These are phyloP conservation scores for Colletotrichum nymphaeae DNA, from an alignment of 2,329 filamentous ascomycete genomes.

Conservation along the genomic window DNA sequence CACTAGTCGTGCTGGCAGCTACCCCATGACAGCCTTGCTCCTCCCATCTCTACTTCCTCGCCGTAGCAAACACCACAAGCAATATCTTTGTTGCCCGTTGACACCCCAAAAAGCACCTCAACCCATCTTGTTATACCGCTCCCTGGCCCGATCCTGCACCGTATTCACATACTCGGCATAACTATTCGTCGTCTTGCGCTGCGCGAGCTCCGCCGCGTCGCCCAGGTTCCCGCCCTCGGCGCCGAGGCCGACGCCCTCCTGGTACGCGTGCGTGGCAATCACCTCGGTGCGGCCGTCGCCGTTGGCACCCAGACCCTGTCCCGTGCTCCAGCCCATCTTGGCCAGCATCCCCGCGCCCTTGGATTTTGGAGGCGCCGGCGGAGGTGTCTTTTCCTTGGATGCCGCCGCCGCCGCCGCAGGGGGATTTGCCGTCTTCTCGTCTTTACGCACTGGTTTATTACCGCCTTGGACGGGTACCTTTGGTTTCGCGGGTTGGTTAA, in stretches of 20 bases:
- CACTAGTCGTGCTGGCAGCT: no score
- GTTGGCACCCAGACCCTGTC: conserved; percentile 72
- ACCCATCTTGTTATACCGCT: conserved; percentile 70
- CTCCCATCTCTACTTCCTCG: neutral
- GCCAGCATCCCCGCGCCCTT: conserved; percentile 76
- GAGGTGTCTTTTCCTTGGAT: conserved; percentile 41
- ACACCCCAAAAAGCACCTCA: neutral
- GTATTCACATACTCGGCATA: conserved; percentile 73
- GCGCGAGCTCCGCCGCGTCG: conserved; percentile 73
- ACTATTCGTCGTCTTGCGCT: conserved; percentile 68
- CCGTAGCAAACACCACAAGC: neutral
- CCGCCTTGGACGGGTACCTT: conserved; percentile 42
- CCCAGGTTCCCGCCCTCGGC: conserved; percentile 77
- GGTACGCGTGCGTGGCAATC: conserved; percentile 73
- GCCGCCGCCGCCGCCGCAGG: neutral
- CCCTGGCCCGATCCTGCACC: conserved; percentile 74
- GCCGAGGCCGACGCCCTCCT: conserved; percentile 76
- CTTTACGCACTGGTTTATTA: conserved; percentile 44
- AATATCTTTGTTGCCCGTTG: neutral
- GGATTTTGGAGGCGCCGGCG: conserved; percentile 55
- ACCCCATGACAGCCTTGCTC: no score
- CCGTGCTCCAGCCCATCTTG: conserved; percentile 79
- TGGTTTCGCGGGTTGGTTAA: conserved; percentile 70
- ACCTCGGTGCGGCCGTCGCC: conserved; percentile 73
- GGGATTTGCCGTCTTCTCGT: conserved; percentile 41